These are phyloP conservation scores for Hypoxylon rubiginosum DNA, from an alignment of 2,329 filamentous ascomycete species.

Conservation along the genomic window DNA sequence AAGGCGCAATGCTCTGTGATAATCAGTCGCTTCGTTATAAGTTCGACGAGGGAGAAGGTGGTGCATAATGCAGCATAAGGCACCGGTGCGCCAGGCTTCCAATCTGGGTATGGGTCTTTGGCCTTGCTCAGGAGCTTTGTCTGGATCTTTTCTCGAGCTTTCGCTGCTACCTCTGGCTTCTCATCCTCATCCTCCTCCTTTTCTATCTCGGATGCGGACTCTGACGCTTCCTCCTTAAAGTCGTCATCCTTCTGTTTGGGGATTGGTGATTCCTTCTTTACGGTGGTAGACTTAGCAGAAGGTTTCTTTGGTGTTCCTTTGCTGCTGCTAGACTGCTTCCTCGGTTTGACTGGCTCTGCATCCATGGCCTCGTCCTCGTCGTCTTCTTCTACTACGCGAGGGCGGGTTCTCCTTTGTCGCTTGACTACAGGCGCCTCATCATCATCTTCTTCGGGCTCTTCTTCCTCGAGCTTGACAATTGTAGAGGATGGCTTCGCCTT, in stretches of 20 bases:
- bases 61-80: slow-evolving; percentile 95
- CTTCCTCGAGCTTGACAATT: slow-evolving; percentile 51
- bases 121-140: slow-evolving; percentile 75
- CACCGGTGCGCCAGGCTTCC: slow-evolving; percentile 88
- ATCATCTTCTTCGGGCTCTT: slow-evolving; percentile 56
- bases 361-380: slow-evolving; percentile 60
- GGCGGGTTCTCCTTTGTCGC: slow-evolving; percentile 62
- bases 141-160: slow-evolving; percentile 85
- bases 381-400: slow-evolving; percentile 65
- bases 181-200: slow-evolving; percentile 67
- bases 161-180: slow-evolving; percentile 78
- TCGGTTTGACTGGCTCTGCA: slow-evolving; percentile 47
- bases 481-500: slow-evolving; percentile 44
- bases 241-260: slow-evolving; percentile 54
- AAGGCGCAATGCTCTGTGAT: slow-evolving; percentile 91
- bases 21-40: slow-evolving; percentile 90
- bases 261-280: slow-evolving; percentile 43
- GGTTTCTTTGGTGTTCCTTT: slow-evolving; percentile 51
- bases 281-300: slow-evolving; percentile 36
- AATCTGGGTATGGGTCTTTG: slow-evolving; percentile 93
- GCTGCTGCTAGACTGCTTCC: slow-evolving; percentile 50
- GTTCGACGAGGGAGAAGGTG: slow-evolving; percentile 94
- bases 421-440: slow-evolving; percentile 74
- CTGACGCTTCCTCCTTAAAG: slow-evolving; percentile 57
- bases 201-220: slow-evolving; percentile 65